A percentile compares a stretch with the other conserved stretches of the same genome.
These are phyloP conservation scores for Penicillium parvum DNA, from an alignment of 495 filamentous ascomycete genomes.

Conservation along the genomic window DNA sequence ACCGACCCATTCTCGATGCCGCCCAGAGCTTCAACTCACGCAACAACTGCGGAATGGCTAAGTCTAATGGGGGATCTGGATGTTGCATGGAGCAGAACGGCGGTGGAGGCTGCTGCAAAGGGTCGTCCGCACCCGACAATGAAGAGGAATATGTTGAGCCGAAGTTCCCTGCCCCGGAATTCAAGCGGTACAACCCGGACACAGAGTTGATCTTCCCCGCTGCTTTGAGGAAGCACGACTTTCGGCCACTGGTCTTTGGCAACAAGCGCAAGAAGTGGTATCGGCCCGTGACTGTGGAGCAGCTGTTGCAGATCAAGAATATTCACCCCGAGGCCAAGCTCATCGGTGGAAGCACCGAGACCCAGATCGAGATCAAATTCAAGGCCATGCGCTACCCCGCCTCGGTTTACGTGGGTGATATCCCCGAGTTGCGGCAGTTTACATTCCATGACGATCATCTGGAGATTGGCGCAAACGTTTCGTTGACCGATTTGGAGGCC, in stretches of 20 bases:
- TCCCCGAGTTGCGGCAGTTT: constrained; percentile 78
- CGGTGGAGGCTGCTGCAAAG: constrained; percentile 39
- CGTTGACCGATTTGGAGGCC: constrained; percentile 66
- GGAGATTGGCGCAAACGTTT: constrained; percentile 88
- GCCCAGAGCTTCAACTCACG: constrained; percentile 56
- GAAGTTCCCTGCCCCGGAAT: constrained; percentile 48
- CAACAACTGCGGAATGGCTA: constrained; percentile 40
- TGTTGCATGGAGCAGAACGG: constrained; percentile 52
- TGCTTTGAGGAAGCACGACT: constrained; percentile 71
- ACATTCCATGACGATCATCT: constrained; percentile 73
- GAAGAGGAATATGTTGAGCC: constrained; percentile 20
- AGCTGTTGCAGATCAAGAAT: constrained; percentile 86
- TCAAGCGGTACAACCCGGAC: constrained; percentile 88
- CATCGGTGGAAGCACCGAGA: constrained; percentile 94
- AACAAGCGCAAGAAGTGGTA: constrained; percentile 96
- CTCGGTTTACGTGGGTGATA: constrained; percentile 91
- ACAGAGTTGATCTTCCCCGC: constrained; percentile 96
- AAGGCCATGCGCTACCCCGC: constrained; percentile 86
- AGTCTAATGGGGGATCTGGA: constrained; percentile 45
- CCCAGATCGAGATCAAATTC: constrained; percentile 97
- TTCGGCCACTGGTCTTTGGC: constrained; percentile 79
- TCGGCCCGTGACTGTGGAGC: constrained; percentile 78
- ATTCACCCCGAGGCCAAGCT: constrained; percentile 84
- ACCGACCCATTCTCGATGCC: constrained; percentile 89
- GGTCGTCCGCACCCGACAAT: constrained; percentile 9